Conservation (phyloP, 345 rosid genomes). For the Lagerstroemia speciosa region DNA sequence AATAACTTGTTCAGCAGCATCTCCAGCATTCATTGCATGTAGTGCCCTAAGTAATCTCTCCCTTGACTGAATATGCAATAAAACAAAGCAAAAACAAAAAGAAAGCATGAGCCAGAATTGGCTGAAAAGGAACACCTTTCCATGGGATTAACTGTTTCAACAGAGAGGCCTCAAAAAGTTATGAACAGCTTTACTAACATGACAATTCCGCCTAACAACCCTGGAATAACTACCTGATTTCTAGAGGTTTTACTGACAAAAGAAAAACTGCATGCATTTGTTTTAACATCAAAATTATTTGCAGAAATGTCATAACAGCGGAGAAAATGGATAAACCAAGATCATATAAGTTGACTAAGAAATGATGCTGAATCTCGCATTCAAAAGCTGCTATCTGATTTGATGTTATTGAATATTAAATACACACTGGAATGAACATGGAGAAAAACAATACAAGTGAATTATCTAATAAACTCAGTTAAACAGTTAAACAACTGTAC, state of each 20-base stretch:
- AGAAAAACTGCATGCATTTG: neutral
- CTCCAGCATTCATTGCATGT: constrained; percentile 85
- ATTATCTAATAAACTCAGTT: neutral
- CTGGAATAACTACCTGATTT: neutral
- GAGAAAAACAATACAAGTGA: neutral
- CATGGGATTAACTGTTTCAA: neutral
- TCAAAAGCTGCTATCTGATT: neutral
- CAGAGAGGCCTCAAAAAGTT: neutral
- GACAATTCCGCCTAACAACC: neutral
- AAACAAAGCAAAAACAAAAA: no score
- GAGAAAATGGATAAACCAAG: neutral
- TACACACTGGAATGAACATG: neutral
- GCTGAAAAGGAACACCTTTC: neutral
- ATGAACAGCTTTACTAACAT: neutral
- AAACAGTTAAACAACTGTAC: constrained; percentile 22
- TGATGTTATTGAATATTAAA: neutral
- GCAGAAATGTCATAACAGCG: neutral
- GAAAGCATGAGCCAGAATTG: neutral
- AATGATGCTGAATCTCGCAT: neutral
- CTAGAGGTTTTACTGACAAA: neutral
- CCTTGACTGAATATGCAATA: constrained; percentile 54
- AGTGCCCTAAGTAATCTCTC: constrained; percentile 72
- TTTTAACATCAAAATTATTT: neutral
- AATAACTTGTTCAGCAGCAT: constrained; percentile 90
- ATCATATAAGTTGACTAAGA: neutral